Base-by-base conservation (phyloP, 2,329 filamentous ascomycete genomes). In the Lachnellula hyalina region DNA sequence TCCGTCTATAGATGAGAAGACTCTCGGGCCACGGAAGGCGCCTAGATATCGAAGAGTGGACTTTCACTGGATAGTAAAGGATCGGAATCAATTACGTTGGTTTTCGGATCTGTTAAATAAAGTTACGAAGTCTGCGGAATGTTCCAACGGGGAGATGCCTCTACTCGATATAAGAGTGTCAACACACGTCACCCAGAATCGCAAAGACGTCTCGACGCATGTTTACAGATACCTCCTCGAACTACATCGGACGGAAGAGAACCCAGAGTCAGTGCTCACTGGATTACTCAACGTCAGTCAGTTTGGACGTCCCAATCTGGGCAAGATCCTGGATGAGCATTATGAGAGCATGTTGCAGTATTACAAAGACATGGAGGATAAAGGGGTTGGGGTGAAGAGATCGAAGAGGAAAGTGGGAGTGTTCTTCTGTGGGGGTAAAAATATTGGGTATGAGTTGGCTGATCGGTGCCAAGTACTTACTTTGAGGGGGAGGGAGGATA, bases 21-120 rank as follows among this genome's bases (percentile, higher is more conserved):
- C 36, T 11, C 3, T 15, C 4, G 8, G 8, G n/a, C 17, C 15
- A 15, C 36, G 11, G n/a, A 49, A 47, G 19, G 25, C 11, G 25
- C 19, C 23, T 28, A 28, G 32, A 28, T 76, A 77, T 58, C 74
- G 79, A 35, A 74, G 79, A 4, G 75, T 82, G 1, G 80, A 83
- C 61, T 82, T 83, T 55, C 79, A 83, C 66, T 83, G 81, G 80
- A 80, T 79, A 59, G 79, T 83, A 0, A 77, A 79, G 21, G 79
- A 83, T 47, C 73, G 75, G 53, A 81, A 82, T 65, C 74, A 79
- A 49, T 72, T 83, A 0, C 71, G 78, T 3, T 83, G 80, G 80
- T 78, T 84, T 50, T 80, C 79, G 0, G 75, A 80, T 59, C 74
- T 83, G 0, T 72, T 83, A 5, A 83, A 82, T 61, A 67, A 72